Evolutionary conservation across 2,329 filamentous ascomycete species (phyloP).

Genomic region (Furcasterigmium furcatum): DNA sequence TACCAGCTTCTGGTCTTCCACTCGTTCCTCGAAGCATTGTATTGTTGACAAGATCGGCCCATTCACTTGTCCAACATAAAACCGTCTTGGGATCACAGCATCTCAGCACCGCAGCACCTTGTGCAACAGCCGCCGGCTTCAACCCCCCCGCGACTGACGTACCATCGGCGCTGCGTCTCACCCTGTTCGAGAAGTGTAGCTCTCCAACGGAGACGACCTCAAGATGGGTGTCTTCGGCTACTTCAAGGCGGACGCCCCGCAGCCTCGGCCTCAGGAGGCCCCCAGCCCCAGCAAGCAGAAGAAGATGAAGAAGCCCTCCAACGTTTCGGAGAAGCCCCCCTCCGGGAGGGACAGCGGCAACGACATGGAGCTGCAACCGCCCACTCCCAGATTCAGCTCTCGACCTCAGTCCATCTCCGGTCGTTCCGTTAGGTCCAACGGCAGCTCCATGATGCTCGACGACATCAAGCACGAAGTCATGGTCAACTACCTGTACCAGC

Average conservation of each 20-base stretch:
- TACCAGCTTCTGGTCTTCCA: too few species aligned
- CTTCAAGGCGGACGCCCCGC: slow-evolving; percentile 49
- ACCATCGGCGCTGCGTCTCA: too few species aligned
- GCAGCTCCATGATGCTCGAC: slow-evolving; percentile 57
- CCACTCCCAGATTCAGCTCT: slow-evolving; percentile 44
- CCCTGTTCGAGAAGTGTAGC: too few species aligned
- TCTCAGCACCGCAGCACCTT: too few species aligned
- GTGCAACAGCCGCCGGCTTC: too few species aligned
- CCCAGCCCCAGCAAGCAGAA: slow-evolving; percentile 14
- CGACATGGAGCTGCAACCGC: slow-evolving; percentile 46
- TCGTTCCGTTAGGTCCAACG: slow-evolving; percentile 40
- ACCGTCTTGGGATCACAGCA: too few species aligned
- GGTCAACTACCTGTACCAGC: slow-evolving; percentile 80
- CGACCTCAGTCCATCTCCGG: slow-evolving; percentile 51
- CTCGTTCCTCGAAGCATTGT: too few species aligned
- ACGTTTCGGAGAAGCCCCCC: slow-evolving; percentile 32
- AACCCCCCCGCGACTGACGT: not conserved
- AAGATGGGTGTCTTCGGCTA: slow-evolving; percentile 61
- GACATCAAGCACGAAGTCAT: slow-evolving; percentile 80
- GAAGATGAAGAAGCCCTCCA: slow-evolving; percentile 18
- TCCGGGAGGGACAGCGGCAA: slow-evolving; percentile 24
- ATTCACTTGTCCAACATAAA: too few species aligned
- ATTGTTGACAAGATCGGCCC: too few species aligned
- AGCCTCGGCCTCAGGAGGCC: slow-evolving; percentile 23
- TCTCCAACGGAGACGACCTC: too few species aligned